Conservation (phyloP, 495 filamentous ascomycete species). For the Thermothielavioides terrestris region DNA sequence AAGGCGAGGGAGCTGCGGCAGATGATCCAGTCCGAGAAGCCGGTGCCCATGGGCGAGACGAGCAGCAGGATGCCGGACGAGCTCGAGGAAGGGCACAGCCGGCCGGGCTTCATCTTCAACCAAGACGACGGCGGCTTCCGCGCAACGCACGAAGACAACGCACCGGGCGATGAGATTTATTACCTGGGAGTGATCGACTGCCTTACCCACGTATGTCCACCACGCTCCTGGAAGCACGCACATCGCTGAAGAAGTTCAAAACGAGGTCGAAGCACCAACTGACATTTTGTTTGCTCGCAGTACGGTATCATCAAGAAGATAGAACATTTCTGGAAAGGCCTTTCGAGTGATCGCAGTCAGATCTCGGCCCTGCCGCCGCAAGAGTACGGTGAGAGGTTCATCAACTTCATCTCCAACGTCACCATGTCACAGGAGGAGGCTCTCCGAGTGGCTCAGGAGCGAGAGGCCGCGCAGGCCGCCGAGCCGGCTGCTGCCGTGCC, state of each 20-base stretch:
- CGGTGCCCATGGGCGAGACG: constrained; percentile 79
- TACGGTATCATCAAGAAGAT: constrained; percentile 82
- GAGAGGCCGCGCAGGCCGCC: constrained; percentile 35
- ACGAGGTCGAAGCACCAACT: constrained; percentile 19
- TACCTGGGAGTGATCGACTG: constrained; percentile 98
- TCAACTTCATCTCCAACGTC: constrained; percentile 82
- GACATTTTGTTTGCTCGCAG: constrained; percentile 37
- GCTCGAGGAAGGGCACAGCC: constrained; percentile 51
- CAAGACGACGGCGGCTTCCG: constrained; percentile 87
- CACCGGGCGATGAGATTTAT: constrained; percentile 84
- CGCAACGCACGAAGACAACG: constrained; percentile 85
- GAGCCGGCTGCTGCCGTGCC: constrained; percentile 31
- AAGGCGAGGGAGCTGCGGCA: constrained; percentile 89
- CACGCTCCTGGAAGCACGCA: too few species aligned
- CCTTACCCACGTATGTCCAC: constrained; percentile 73
- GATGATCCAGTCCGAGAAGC: constrained; percentile 85
- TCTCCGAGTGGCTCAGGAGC: constrained; percentile 49
- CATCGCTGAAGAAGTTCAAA: too few species aligned
- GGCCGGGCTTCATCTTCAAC: constrained; percentile 64
- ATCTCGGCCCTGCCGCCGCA: constrained; percentile 93
- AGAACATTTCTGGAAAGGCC: constrained; percentile 89
- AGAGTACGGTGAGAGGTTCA: constrained; percentile 86
- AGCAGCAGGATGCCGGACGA: constrained; percentile 84
- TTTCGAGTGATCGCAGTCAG: constrained; percentile 67
- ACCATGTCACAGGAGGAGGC: constrained; percentile 85